Evolutionary conservation across 2,329 filamentous ascomycete genomes (phyloP).

Genomic region (Ophiostoma quercus): DNA sequence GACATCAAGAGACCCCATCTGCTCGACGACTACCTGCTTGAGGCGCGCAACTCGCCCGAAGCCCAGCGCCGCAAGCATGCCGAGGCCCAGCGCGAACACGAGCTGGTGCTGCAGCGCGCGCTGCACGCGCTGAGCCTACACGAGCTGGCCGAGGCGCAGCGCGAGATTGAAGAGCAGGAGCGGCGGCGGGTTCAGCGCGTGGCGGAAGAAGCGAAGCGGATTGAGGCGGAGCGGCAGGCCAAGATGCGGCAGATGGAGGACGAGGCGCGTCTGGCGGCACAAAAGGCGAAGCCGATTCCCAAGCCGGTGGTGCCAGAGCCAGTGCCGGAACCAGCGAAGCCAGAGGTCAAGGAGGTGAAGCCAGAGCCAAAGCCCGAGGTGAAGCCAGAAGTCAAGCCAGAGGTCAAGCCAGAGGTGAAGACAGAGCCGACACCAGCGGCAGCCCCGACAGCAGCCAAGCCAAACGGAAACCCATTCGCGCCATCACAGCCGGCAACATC

Average conservation of each 20-base stretch:
- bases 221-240: constrained; percentile 27
- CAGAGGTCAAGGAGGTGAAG: neutral
- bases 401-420: neutral
- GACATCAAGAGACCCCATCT: constrained; percentile 8
- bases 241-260: constrained; percentile 31
- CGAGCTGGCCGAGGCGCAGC: constrained; percentile 29
- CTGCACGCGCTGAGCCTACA: constrained; percentile 29
- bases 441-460: neutral
- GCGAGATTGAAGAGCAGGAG: constrained; percentile 30
- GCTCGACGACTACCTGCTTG: constrained; percentile 29
- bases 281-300: constrained; percentile 33
- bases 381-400: neutral
- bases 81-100: constrained; percentile 32
- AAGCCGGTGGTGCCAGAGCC: constrained; percentile 22
- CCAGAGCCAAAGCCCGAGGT: neutral
- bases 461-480: neutral
- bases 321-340: neutral
- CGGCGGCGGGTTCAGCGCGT: constrained; percentile 28
- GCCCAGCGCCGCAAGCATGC: constrained; percentile 33
- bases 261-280: constrained; percentile 34
- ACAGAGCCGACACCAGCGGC: neutral
- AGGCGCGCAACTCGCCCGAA: constrained; percentile 34
- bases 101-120: constrained; percentile 29
- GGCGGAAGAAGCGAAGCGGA: constrained; percentile 30
- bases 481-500: constrained; percentile 9